Conservation (phyloP, 2,329 filamentous ascomycete genomes). For the Fusarium lyarnte region DNA sequence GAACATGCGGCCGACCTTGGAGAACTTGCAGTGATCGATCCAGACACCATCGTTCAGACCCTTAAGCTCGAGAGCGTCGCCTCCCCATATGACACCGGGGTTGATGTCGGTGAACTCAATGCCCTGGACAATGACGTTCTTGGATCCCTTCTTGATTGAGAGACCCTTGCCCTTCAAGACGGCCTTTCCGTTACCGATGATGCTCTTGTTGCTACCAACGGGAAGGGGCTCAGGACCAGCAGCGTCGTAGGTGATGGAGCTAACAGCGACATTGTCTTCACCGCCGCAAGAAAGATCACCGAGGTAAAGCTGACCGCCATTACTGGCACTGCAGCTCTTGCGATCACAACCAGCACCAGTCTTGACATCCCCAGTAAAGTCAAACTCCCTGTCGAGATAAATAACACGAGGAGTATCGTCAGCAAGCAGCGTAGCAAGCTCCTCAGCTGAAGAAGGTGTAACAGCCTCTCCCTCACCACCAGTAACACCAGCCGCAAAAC, state of each 20-base stretch:
- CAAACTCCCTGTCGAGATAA: slow-evolving; percentile 40
- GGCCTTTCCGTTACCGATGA: slow-evolving; percentile 40
- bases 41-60: slow-evolving; percentile 45
- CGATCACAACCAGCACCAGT: slow-evolving; percentile 43
- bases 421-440: slow-evolving; percentile 51
- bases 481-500: slow-evolving; percentile 54
- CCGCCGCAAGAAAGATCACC: slow-evolving; percentile 43
- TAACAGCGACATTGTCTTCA: slow-evolving; percentile 35
- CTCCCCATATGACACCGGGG: slow-evolving; percentile 46
- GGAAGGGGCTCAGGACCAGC: slow-evolving; percentile 37
- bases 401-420: slow-evolving; percentile 42
- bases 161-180: slow-evolving; percentile 53
- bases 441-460: slow-evolving; percentile 55
- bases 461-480: slow-evolving; percentile 58
- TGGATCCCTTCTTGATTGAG: slow-evolving; percentile 53
- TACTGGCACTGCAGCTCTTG: slow-evolving; percentile 42
- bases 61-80: slow-evolving; percentile 52
- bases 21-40: slow-evolving; percentile 52
- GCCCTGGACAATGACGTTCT: slow-evolving; percentile 63
- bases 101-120: slow-evolving; percentile 58
- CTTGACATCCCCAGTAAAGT: slow-evolving; percentile 41
- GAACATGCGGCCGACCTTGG: slow-evolving; percentile 54
- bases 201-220: slow-evolving; percentile 45
- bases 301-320: slow-evolving; percentile 44
- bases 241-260: slow-evolving; percentile 43